phyloP scores from a whole-genome alignment of 1,284 basidiomycete genomes.

The Ceratobasidium sp. region DNA sequence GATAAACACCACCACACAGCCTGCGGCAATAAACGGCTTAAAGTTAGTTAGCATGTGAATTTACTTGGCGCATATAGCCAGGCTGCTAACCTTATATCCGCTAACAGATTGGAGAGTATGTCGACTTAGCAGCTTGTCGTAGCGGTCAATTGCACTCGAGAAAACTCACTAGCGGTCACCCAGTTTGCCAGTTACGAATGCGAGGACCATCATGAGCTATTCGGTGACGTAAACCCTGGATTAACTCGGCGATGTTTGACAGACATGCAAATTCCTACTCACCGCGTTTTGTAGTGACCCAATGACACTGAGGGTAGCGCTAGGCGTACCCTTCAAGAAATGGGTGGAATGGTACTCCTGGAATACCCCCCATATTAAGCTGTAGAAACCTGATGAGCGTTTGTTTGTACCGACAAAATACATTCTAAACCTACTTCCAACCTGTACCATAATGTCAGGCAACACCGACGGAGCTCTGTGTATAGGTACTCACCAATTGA shows the following conservation, averaged over 20 bases:
- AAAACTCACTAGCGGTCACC: conserved; percentile 49
- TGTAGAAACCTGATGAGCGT: too few relatives aligned
- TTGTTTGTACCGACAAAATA: too few relatives aligned
- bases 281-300: conserved; percentile 46
- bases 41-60: not conserved
- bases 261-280: too few relatives aligned
- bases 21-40: conserved; percentile 49
- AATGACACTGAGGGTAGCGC: conserved; percentile 45
- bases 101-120: conserved; percentile 1
- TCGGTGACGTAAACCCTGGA: not conserved
- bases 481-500: conserved; percentile 12
- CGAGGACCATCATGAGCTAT: conserved; percentile 46
- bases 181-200: conserved; percentile 50
- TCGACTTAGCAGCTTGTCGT: not conserved
- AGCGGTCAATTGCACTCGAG: too few relatives aligned
- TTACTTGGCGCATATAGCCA: too few relatives aligned
- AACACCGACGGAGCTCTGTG: too few relatives aligned
- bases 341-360: conserved; percentile 46
- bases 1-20: conserved; percentile 48
- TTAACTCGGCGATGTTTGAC: not conserved
- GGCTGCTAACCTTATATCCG: conserved; percentile 28
- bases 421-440: not conserved
- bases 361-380: conserved; percentile 49
- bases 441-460: not conserved
- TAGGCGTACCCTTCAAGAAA: conserved; percentile 42